Percentiles rank a stretch among this genome's conserved stretches.
phyloP scores from a whole-genome alignment of 1,139 yeast species.

The Magnusiomyces suaveolens region DNA sequence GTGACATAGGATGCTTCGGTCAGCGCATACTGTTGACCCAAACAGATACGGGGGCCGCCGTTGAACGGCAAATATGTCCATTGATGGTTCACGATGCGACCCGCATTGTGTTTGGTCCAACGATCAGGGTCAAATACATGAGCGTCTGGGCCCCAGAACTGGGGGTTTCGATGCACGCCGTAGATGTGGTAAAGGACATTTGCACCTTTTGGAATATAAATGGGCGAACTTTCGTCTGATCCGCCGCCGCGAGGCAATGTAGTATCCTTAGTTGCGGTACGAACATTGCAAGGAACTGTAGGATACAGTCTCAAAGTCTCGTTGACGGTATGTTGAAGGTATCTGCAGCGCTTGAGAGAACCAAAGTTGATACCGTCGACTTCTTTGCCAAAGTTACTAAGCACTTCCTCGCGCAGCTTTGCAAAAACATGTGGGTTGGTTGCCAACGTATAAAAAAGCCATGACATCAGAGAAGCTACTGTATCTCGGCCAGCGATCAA shows the following conservation, averaged over 20 bases:
- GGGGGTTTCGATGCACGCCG: slow-evolving; percentile 39
- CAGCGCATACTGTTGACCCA: slow-evolving; percentile 51
- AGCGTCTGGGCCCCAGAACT: slow-evolving; percentile 43
- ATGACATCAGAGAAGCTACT: slow-evolving; percentile 40
- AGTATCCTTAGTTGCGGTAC: slow-evolving; percentile 38
- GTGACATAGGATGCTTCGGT: slow-evolving; percentile 45
- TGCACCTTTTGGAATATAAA: slow-evolving; percentile 21
- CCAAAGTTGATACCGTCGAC: slow-evolving; percentile 32
- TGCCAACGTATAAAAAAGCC: slow-evolving; percentile 36
- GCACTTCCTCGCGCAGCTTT: slow-evolving; percentile 34
- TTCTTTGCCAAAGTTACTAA: slow-evolving; percentile 31
- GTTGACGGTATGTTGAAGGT: slow-evolving; percentile 38
- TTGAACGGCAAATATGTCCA: slow-evolving; percentile 37
- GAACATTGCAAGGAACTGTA: slow-evolving; percentile 42
- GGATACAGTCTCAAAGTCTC: slow-evolving; percentile 44
- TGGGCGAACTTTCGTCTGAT: slow-evolving; percentile 17
- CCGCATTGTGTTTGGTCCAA: slow-evolving; percentile 29
- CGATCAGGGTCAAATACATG: slow-evolving; percentile 42
- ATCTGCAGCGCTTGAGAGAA: slow-evolving; percentile 39
- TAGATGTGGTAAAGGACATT: slow-evolving; percentile 18
- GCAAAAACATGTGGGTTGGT: slow-evolving; percentile 33
- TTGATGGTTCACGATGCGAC: slow-evolving; percentile 15
- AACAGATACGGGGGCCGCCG: slow-evolving; percentile 51
- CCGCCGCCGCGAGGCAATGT: slow-evolving; percentile 44
- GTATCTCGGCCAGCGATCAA: slow-evolving; percentile 42